These are phyloP conservation scores for Ensete glaucum DNA, from an alignment of 176 grass and related monocot genomes.

Conservation along the genomic window DNA sequence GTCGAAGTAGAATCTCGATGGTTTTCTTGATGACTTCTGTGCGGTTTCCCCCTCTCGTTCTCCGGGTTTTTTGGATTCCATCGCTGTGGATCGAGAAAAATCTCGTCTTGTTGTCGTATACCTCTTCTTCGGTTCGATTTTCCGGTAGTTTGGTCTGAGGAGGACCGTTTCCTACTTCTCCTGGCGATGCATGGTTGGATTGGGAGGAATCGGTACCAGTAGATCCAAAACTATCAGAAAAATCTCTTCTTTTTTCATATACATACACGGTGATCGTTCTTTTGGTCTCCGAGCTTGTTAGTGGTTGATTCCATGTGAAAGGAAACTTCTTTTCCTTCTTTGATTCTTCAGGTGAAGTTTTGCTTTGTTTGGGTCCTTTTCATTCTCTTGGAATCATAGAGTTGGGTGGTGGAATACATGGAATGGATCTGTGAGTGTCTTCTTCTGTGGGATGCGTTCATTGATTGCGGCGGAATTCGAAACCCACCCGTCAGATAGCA, in stretches of 20 bases:
- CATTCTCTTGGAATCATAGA: slow-evolving; percentile 6
- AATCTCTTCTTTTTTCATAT: background rate
- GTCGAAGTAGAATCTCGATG: no score
- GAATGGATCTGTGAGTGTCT: slow-evolving; percentile 45
- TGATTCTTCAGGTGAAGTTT: slow-evolving; percentile 3
- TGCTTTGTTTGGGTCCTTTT: background rate
- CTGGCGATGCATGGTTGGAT: background rate
- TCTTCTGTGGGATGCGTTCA: slow-evolving; percentile 79
- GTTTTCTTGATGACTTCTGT: no score
- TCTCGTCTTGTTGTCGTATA: no score
- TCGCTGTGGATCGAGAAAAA: no score
- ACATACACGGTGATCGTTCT: background rate
- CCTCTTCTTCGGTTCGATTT: background rate
- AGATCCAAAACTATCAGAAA: background rate
- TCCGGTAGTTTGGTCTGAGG: no score
- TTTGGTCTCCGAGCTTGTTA: background rate
- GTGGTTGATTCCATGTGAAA: background rate
- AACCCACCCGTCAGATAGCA: slow-evolving; percentile 75
- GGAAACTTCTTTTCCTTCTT: background rate
- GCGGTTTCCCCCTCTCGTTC: no score
- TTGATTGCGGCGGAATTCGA: slow-evolving; percentile 81
- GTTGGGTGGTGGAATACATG: slow-evolving; percentile 73
- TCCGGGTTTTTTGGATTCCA: no score
- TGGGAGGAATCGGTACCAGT: background rate
- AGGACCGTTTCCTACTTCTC: no score